Percentiles rank a stretch among this genome's conserved stretches.
Conservation (phyloP, 306 rosid genomes). For the Spatholobus suberectus region DNA sequence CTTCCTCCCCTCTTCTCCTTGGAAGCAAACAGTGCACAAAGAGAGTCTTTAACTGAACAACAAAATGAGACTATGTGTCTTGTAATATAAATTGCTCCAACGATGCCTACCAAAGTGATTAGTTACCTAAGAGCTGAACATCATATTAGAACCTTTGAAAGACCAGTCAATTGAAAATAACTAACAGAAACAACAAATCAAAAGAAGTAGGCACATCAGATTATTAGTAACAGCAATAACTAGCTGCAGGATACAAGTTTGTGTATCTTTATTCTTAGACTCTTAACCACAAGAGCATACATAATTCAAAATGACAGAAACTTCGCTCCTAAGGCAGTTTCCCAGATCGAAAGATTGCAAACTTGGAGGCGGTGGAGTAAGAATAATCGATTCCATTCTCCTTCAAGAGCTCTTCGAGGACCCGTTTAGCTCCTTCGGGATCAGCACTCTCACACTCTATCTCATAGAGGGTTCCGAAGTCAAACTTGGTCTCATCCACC, state of each 20-base stretch:
- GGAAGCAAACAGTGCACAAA: background rate
- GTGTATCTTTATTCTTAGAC: background rate
- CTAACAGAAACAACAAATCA: background rate
- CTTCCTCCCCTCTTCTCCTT: background rate
- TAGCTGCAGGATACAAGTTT: background rate
- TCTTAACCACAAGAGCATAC: background rate
- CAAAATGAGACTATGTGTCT: background rate
- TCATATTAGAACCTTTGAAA: background rate
- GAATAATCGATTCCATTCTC: constrained; percentile 70
- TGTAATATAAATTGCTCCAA: background rate
- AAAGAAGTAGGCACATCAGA: background rate
- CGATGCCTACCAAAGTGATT: background rate
- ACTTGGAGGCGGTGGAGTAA: constrained; percentile 67
- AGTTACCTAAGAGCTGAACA: background rate
- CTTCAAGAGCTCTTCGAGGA: constrained; percentile 74
- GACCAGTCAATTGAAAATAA: background rate
- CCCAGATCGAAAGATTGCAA: constrained; percentile 67
- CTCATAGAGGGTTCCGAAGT: constrained; percentile 77
- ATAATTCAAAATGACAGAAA: constrained; percentile 4
- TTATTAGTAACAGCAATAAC: background rate
- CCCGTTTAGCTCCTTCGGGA: constrained; percentile 71
- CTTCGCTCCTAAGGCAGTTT: constrained; percentile 46
- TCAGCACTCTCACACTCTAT: constrained; percentile 86
- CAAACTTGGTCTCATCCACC: constrained; percentile 80
- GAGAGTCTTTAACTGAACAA: background rate